Evolutionary conservation across 306 rosid genomes (phyloP).

Genomic region (Vachellia pachyceras): DNA sequence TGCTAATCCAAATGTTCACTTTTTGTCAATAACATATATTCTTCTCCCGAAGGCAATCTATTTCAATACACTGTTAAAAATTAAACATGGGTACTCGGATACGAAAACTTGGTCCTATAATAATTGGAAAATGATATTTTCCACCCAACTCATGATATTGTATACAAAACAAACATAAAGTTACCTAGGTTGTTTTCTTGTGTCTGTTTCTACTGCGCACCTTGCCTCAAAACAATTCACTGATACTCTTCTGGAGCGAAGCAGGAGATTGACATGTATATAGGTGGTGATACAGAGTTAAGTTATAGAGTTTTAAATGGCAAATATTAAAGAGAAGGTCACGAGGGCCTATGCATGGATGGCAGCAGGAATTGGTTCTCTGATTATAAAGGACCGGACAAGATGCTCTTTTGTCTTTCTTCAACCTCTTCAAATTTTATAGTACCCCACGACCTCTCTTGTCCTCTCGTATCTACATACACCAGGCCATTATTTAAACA

Average conservation of each 20-base stretch:
- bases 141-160: neutral
- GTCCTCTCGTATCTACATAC: neutral
- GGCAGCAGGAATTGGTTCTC: conserved; percentile 60
- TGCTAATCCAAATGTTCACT: too few species aligned
- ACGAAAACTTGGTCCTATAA: too few species aligned
- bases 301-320: neutral
- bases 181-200: conserved; percentile 62
- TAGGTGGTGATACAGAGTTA: conserved; percentile 45
- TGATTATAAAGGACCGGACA: conserved; percentile 49
- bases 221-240: conserved; percentile 30
- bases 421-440: conserved; percentile 25
- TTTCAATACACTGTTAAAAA: too few species aligned
- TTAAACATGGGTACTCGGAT: too few species aligned
- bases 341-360: conserved; percentile 63
- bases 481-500: neutral
- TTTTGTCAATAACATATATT: too few species aligned
- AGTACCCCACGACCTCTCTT: conserved; percentile 12
- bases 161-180: neutral
- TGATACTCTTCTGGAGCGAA: neutral
- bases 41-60: too few species aligned
- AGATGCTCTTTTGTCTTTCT: conserved; percentile 54
- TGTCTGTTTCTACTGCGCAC: conserved; percentile 54
- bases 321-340: conserved; percentile 44
- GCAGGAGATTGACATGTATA: neutral
- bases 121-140: too few species aligned